Evolutionary conservation across 306 rosid genomes (phyloP), one percentile per base, ranked within the genome.

Genomic region (Fagus sylvatica): DNA sequence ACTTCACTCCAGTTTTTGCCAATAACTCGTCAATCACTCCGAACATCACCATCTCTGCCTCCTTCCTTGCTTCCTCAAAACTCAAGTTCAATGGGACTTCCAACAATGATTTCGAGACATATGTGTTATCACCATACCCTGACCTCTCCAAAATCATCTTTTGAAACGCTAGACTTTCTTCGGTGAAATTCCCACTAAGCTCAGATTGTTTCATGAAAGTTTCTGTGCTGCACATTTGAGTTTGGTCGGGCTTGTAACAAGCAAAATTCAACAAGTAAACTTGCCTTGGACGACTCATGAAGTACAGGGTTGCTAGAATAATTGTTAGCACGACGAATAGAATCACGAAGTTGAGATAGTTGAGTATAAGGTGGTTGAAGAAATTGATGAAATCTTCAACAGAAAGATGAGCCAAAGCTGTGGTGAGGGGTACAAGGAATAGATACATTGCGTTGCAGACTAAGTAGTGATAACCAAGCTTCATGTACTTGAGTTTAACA

Each of bases 21-120:
- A 65, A 17, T 43, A 65, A 16, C 71, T 65, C 71, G 22, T 65
- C 71, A 15, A 65, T 37, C 22, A 43, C 71, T 65, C 71, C 71
- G 3, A 65, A 37, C 46, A 65, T 65, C 49, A 39, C 71, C 71
- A 65, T 37, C 71, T 65, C 32, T 7, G 71, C 71, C 32, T 65
- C 71, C n/a, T 65, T 65, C n/a, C 32, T 65, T 3, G 71, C 71
- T 39, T 37, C 71, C 43, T 37, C 46, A 6, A 65, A 10, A 17
- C 12, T 65, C 48, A 16, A 36, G 49, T 65, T 65, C 13, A 17
- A 6, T 3, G 71, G 71, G 11, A 65, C 71, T 0, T 65, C 71
- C 48, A 65, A 39, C 22, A 65, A 22, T 2, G 71, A 15, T 65
- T 39, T 65, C 13, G 71, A 39, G 1, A 6, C 22, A 65, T 65